phyloP scores from a whole-genome alignment of 495 filamentous ascomycete species.

The Daldinia caldariorum region DNA sequence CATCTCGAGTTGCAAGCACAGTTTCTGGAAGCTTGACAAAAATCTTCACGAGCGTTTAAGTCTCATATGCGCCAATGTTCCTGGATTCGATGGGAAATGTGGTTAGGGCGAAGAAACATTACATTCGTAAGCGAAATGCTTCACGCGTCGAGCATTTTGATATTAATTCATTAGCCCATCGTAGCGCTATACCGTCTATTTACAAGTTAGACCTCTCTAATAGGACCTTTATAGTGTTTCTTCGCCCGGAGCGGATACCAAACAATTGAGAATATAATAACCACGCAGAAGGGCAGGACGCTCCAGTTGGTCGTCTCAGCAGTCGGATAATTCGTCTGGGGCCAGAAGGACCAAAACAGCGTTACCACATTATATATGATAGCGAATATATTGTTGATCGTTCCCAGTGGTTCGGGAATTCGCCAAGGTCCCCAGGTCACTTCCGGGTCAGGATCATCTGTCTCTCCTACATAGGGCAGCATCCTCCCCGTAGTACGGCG shows the following conservation, averaged over 20 bases:
- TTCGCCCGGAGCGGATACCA: constrained; percentile 60
- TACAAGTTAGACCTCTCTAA: constrained; percentile 51
- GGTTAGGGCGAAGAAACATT: background rate
- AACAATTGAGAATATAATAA: constrained; percentile 55
- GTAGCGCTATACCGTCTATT: background rate
- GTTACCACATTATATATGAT: constrained; percentile 59
- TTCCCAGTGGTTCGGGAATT: constrained; percentile 56
- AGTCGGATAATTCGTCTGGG: constrained; percentile 47
- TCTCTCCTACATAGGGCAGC: constrained; percentile 32
- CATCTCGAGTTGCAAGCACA: background rate
- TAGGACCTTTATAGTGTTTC: constrained; percentile 57
- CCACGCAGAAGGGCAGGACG: constrained; percentile 54
- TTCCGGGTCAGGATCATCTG: constrained; percentile 50
- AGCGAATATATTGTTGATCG: constrained; percentile 57
- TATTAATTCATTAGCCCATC: background rate
- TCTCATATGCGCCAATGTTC: background rate
- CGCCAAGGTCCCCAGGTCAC: constrained; percentile 61
- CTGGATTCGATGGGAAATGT: background rate
- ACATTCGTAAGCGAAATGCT: background rate
- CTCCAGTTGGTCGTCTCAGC: constrained; percentile 59
- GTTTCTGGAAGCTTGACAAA: background rate
- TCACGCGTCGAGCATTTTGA: background rate
- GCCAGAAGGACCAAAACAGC: constrained; percentile 65
- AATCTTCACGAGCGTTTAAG: background rate
- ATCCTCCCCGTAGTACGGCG: constrained; percentile 56